Base-by-base conservation (phyloP, 768 basidiomycete genomes). In the Pholiota molesta region DNA sequence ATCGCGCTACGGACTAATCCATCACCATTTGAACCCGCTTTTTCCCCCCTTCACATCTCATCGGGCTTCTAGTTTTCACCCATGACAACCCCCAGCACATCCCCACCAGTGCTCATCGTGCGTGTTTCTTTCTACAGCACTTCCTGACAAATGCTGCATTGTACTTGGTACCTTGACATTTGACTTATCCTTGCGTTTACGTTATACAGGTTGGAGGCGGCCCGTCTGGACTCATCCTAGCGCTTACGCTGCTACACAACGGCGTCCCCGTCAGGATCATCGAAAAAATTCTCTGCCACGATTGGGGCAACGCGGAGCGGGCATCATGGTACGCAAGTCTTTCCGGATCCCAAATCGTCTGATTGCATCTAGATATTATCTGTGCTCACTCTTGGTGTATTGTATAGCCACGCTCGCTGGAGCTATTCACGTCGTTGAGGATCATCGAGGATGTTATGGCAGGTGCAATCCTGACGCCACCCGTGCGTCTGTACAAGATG, bases 181-280 rank as follows among this genome's bases (percentile, higher is more conserved):
- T 37, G 35, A 13, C 10, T 37, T 6, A 1, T 37, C 3, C 35
- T 13, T 37, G 14, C 13, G 9, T 16, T 37, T 37, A 37, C 14
- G 35, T 55, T 37, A n/a, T 49, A 1, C 62, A 83, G 81, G 80
- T 80, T 35, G 82, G 82, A 42, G 80, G 75, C 35, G 81, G 82
- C 11, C 81, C 82, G 8, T 75, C 80, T 39, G 81, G 83, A 44
- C 72, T 82, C 5, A 76, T 81, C 52, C 72, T 76, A 54, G 81
- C 79, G 3, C 72, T 81, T 1, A 65, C 74, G 5, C 77, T 84
- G 26, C 66, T 80, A 16, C 73, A 74, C 21, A 82, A 83, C 68
- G 76, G 78, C 5, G 70, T 85, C 17, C 75, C 81, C 10, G 78
- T 86, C 7, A 80, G 83, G 19, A 78, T 87, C 28, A 79, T 86